These are phyloP conservation scores for Blastobotrys mokoenaii DNA, from an alignment of 805 yeast species.

Conservation along the genomic window DNA sequence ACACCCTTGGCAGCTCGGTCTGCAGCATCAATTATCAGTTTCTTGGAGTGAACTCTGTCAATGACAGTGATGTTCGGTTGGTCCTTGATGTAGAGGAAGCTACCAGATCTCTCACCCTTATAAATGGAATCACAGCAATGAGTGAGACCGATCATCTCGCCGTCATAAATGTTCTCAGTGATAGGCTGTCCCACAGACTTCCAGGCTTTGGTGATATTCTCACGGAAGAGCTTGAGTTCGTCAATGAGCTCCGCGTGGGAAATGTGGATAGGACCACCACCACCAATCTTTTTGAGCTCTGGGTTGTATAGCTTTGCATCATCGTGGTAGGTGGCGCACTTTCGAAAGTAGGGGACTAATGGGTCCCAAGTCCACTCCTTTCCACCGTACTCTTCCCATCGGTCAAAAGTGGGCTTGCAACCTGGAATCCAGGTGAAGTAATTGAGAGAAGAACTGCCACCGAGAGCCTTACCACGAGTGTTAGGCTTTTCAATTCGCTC, in stretches of 20 bases:
- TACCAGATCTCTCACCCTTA: constrained; percentile 21
- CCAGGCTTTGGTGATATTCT: constrained; percentile 14
- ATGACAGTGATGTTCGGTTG: constrained; percentile 23
- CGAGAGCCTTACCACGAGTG: constrained; percentile 29
- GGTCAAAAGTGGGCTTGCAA: constrained; percentile 25
- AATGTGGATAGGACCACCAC: constrained; percentile 22
- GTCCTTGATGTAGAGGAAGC: constrained; percentile 15
- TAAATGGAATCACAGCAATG: constrained; percentile 22
- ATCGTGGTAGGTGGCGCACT: constrained; percentile 23
- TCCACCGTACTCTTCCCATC: constrained; percentile 26
- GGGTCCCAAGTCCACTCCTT: constrained; percentile 27
- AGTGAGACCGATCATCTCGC: constrained; percentile 18
- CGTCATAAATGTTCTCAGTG: constrained; percentile 21
- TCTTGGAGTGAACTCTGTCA: constrained; percentile 8
- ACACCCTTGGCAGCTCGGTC: constrained; percentile 20
- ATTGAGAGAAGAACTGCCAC: constrained; percentile 29
- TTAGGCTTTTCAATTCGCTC: constrained; percentile 25
- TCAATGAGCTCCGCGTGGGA: constrained; percentile 20
- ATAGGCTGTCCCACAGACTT: constrained; percentile 17
- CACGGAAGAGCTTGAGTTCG: constrained; percentile 17
- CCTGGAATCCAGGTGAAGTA: constrained; percentile 28
- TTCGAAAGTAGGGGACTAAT: constrained; percentile 23
- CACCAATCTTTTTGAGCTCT: constrained; percentile 20
- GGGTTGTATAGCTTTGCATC: constrained; percentile 17
- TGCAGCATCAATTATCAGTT: constrained; percentile 19